phyloP scores from a whole-genome alignment of 2,329 filamentous ascomycete genomes.

The Aureobasidium mangrovei region DNA sequence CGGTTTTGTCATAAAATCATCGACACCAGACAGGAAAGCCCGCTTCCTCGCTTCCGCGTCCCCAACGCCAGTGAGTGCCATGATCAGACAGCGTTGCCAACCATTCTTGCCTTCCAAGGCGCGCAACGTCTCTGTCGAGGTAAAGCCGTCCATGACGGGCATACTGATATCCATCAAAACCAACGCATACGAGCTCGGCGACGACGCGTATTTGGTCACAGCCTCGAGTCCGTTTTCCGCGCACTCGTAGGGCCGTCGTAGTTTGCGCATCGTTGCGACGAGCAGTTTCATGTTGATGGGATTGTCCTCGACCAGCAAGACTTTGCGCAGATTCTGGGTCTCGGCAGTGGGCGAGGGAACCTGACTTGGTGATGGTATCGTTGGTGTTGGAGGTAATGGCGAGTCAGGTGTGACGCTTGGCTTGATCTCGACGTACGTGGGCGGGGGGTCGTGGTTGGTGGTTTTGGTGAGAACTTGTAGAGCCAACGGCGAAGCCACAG shows the following conservation, averaged over 20 bases:
- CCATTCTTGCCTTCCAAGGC: slow-evolving; percentile 20
- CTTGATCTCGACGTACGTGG: not conserved
- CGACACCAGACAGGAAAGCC: slow-evolving; percentile 24
- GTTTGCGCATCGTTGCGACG: slow-evolving; percentile 19
- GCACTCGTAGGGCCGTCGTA: slow-evolving; percentile 14
- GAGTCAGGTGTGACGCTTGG: not conserved
- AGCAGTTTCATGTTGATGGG: slow-evolving; percentile 26
- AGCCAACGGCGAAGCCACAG: not conserved
- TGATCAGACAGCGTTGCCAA: slow-evolving; percentile 16
- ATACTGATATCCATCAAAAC: slow-evolving; percentile 41
- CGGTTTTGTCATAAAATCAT: slow-evolving; percentile 28
- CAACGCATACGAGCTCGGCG: slow-evolving; percentile 31
- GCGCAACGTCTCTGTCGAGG: slow-evolving; percentile 24
- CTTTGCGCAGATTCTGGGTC: not conserved
- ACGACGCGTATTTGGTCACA: slow-evolving; percentile 32
- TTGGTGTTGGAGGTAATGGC: not conserved
- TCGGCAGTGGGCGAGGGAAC: not conserved
- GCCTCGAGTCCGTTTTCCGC: slow-evolving; percentile 42
- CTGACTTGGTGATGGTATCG: not conserved
- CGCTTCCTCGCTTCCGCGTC: slow-evolving; percentile 20
- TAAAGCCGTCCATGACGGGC: slow-evolving; percentile 29
- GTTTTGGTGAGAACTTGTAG: not conserved
- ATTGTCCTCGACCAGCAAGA: slow-evolving; percentile 28
- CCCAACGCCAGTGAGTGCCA: slow-evolving; percentile 28
- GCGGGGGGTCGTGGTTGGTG: not conserved